A percentile compares a stretch with the other conserved stretches of the same genome.
phyloP scores from a whole-genome alignment of 192 early-diverging fungal genomes.

The Coemansia sp. region DNA sequence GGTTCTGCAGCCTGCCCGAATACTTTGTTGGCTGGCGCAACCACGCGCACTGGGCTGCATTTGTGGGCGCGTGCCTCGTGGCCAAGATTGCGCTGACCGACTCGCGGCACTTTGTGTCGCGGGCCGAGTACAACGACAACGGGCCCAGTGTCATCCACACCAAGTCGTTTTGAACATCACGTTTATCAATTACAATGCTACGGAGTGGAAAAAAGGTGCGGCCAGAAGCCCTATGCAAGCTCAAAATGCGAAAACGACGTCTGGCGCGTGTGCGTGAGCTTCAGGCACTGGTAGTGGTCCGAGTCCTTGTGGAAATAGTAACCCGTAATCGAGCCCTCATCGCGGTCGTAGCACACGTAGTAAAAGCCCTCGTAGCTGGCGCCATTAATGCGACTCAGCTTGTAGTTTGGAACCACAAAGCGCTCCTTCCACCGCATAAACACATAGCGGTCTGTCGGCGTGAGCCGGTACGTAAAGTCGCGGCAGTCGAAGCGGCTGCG shows the following conservation, averaged over 20 bases:
- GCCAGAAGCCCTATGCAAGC: constrained; percentile 21
- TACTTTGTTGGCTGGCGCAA: constrained; percentile 80
- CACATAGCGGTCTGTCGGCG: constrained; percentile 55
- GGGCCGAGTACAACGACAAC: constrained; percentile 88
- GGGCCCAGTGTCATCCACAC: constrained; percentile 77
- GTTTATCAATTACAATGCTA: background rate
- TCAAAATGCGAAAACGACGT: constrained; percentile 49
- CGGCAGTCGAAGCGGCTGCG: constrained; percentile 34
- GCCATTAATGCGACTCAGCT: constrained; percentile 63
- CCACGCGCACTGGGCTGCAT: constrained; percentile 62
- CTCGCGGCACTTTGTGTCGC: constrained; percentile 63
- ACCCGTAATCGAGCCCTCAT: constrained; percentile 57
- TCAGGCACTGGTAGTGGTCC: constrained; percentile 50
- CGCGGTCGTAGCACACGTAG: constrained; percentile 67
- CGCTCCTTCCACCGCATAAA: constrained; percentile 90
- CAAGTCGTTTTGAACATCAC: constrained; percentile 43
- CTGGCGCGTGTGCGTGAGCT: constrained; percentile 31
- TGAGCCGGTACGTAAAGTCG: constrained; percentile 48
- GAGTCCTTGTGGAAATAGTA: constrained; percentile 61
- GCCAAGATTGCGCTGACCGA: constrained; percentile 78
- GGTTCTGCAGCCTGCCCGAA: constrained; percentile 78
- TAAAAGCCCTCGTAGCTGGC: constrained; percentile 83
- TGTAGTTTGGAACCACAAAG: constrained; percentile 78
- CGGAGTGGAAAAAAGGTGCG: too few species aligned
- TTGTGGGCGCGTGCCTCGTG: constrained; percentile 80